These are phyloP conservation scores for Baorangia bicolor DNA, from an alignment of 768 basidiomycete species.

Conservation along the genomic window DNA sequence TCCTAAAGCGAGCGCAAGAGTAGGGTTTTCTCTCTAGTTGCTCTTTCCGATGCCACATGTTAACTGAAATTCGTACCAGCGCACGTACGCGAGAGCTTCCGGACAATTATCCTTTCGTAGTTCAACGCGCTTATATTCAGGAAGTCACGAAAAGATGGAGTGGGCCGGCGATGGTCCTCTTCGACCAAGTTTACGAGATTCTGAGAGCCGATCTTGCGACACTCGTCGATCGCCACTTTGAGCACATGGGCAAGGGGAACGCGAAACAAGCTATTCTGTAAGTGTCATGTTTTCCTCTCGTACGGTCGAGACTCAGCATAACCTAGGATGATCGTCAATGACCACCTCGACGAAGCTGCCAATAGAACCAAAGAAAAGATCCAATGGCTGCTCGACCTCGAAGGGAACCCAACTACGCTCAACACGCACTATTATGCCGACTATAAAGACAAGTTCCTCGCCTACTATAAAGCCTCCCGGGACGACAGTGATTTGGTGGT, in stretches of 20 bases:
- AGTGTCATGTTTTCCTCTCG: conserved; percentile 7
- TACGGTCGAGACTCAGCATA: not conserved
- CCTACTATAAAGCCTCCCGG: conserved; percentile 42
- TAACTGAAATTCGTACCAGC: conserved; percentile 35
- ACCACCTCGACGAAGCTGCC: conserved; percentile 48
- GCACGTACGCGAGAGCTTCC: conserved; percentile 72
- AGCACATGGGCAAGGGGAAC: conserved; percentile 48
- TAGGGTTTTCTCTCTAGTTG: conserved; percentile 34
- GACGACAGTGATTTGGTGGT: conserved; percentile 3
- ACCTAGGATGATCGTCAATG: conserved; percentile 47
- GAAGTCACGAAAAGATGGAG: conserved; percentile 48
- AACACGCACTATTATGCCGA: conserved; percentile 52
- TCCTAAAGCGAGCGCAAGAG: conserved; percentile 46
- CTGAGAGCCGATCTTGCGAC: conserved; percentile 40
- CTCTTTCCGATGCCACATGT: too few relatives aligned
- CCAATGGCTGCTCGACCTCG: conserved; percentile 49
- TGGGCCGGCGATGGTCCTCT: conserved; percentile 45
- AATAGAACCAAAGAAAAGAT: conserved; percentile 41
- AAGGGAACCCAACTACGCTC: conserved; percentile 49
- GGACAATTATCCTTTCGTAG: conserved; percentile 62
- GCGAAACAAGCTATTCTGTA: conserved; percentile 50
- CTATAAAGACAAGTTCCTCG: conserved; percentile 50
- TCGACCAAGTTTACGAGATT: conserved; percentile 37
- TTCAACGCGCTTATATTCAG: conserved; percentile 51
- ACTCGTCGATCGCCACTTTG: conserved; percentile 52